phyloP scores from a whole-genome alignment of 139 green algal species.

The Closterium sp. region DNA sequence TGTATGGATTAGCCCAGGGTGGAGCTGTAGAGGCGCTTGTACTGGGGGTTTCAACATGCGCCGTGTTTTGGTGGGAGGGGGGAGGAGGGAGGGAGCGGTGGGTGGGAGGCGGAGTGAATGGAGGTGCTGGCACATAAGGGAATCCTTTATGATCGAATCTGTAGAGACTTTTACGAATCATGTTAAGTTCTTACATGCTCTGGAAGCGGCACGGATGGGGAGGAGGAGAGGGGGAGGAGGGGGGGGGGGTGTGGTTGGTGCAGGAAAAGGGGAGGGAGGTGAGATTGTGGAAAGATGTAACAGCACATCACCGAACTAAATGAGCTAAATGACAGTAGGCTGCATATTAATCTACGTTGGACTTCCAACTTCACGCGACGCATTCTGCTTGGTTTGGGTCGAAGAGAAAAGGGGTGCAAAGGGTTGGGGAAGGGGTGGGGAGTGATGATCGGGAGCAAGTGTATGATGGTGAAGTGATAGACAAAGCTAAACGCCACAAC shows the following conservation, averaged over 20 bases:
- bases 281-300: slow-evolving; percentile 28
- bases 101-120: background rate
- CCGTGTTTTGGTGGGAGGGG: background rate
- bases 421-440: background rate
- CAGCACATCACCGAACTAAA: slow-evolving; percentile 38
- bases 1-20: background rate
- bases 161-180: background rate
- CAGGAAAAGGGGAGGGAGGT: too few species aligned
- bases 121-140: background rate
- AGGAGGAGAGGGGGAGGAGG: too few species aligned
- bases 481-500: too few species aligned
- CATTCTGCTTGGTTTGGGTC: background rate
- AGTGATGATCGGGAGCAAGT: background rate
- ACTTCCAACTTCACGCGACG: too few species aligned
- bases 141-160: background rate
- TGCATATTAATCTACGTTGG: too few species aligned
- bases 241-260: too few species aligned
- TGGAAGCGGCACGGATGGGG: slow-evolving; percentile 59
- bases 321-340: background rate
- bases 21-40: slow-evolving; percentile 70
- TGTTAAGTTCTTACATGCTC: slow-evolving; percentile 73
- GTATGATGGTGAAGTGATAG: too few species aligned
- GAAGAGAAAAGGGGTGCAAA: too few species aligned
- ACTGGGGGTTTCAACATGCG: slow-evolving; percentile 56
- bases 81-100: background rate